Evolutionary conservation across 2,329 filamentous ascomycete genomes (phyloP).

Genomic region (Elsinoe necatrix): DNA sequence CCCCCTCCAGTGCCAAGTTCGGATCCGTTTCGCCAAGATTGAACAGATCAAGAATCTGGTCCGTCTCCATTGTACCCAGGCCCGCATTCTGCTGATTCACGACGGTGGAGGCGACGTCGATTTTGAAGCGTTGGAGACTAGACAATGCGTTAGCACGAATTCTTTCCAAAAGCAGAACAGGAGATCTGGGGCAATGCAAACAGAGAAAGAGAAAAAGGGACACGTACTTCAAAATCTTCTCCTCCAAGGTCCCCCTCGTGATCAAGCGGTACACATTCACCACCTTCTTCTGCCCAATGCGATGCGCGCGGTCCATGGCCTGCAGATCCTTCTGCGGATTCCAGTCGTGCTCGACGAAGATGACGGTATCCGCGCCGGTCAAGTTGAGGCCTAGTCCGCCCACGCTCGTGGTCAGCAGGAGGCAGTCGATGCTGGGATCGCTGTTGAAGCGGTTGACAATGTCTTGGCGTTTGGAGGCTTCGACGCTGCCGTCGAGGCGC

Average conservation of each 20-base stretch:
- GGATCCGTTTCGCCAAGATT: slow-evolving; percentile 68
- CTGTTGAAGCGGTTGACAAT: slow-evolving; percentile 99
- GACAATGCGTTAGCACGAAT: slow-evolving; percentile 9
- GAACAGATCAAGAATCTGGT: slow-evolving; percentile 95
- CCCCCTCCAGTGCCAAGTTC: slow-evolving; percentile 26
- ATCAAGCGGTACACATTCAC: slow-evolving; percentile 98
- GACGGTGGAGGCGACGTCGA: slow-evolving; percentile 94
- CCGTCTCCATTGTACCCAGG: slow-evolving; percentile 91
- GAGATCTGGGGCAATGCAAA: slow-evolving; percentile 16
- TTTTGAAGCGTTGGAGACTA: slow-evolving; percentile 97
- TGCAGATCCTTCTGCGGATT: slow-evolving; percentile 98
- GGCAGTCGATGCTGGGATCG: slow-evolving; percentile 89
- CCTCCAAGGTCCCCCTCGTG: slow-evolving; percentile 88
- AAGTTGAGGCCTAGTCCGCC: slow-evolving; percentile 90
- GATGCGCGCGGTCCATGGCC: slow-evolving; percentile 96
- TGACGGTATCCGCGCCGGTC: slow-evolving; percentile 95
- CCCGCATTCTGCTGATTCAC: slow-evolving; percentile 99
- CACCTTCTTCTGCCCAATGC: slow-evolving; percentile 98
- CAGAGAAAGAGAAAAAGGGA: not conserved
- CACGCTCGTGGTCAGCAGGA: slow-evolving; percentile 89
- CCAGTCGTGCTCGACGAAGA: slow-evolving; percentile 99
- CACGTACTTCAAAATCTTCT: slow-evolving; percentile 82
- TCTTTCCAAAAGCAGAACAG: slow-evolving; percentile 2
- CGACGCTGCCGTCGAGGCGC: slow-evolving; percentile 87
- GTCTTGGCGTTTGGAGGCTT: slow-evolving; percentile 87